A percentile compares a stretch with the other conserved stretches of the same genome.
These are phyloP conservation scores for Saccharomycopsis vini DNA, from an alignment of 805 yeast species.

Conservation along the genomic window DNA sequence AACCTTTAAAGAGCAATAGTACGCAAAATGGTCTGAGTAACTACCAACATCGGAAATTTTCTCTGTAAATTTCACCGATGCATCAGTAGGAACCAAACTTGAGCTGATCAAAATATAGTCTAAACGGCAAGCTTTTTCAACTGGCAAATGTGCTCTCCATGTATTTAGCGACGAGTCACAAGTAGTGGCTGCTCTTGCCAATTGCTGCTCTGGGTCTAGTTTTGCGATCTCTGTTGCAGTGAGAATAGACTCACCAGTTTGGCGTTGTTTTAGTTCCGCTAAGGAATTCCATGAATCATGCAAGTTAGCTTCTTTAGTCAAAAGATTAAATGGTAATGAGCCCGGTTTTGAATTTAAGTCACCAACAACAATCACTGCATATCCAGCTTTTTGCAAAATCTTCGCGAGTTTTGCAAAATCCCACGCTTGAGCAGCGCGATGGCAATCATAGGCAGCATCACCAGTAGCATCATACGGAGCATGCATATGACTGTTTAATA, in stretches of 20 bases:
- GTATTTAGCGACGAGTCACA: slow-evolving; percentile 85
- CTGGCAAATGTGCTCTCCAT: slow-evolving; percentile 52
- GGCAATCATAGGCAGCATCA: slow-evolving; percentile 84
- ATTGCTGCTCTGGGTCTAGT: slow-evolving; percentile 52
- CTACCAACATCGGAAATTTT: slow-evolving; percentile 59
- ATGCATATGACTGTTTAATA: slow-evolving; percentile 91
- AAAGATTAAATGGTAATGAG: slow-evolving; percentile 67
- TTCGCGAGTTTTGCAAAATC: slow-evolving; percentile 66
- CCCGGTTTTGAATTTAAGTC: slow-evolving; percentile 88
- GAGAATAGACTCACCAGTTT: slow-evolving; percentile 5
- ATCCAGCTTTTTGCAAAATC: slow-evolving; percentile 60
- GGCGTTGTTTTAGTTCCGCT: slow-evolving; percentile 23
- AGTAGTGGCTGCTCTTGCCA: slow-evolving; percentile 70
- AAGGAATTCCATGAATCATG: slow-evolving; percentile 74
- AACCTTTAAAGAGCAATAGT: slow-evolving; percentile 36
- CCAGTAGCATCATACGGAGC: slow-evolving; percentile 85
- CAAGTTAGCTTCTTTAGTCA: slow-evolving; percentile 59
- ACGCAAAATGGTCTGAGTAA: slow-evolving; percentile 90
- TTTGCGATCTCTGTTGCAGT: slow-evolving; percentile 31
- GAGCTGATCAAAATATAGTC: slow-evolving; percentile 83
- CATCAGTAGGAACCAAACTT: slow-evolving; percentile 38
- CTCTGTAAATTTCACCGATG: slow-evolving; percentile 70
- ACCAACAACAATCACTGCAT: slow-evolving; percentile 83
- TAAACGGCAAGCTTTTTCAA: slow-evolving; percentile 72
- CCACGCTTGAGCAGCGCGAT: slow-evolving; percentile 95